Evolutionary conservation across 805 yeast species (phyloP), one percentile per base, ranked within the genome.

Genomic region (Hanseniaspora singularis): DNA sequence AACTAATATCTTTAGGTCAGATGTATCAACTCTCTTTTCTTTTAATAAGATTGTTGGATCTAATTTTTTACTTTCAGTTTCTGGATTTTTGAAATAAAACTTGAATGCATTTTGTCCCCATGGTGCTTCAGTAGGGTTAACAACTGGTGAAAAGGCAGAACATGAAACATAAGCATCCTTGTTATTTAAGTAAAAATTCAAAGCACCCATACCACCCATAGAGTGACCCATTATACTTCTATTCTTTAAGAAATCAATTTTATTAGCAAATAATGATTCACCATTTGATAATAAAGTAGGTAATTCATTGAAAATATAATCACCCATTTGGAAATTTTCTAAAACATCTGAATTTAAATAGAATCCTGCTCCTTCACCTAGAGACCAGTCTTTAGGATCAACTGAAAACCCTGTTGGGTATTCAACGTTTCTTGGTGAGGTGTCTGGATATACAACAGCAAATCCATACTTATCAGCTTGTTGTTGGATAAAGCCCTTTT

Each of bases 161-260:
- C 83, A 88, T 1, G 92, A 77, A 59, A 74, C 74, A 68, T 81
- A 89, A 16, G 52, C 69, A 1, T 77, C 80, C 1, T 88, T 84
- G 60, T 81, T 76, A 52, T 71, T 74, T 50, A 89, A 64, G 54
- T 64, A 77, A n/a, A 77, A 68, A 51, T 81, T 66, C 51, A 89
- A 64, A 0, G 98, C 94, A 49, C 97, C 98, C 60, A 74, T 85
- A 1, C 98, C 98, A 42, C 98, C 98, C 97, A 92, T 92, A 1
- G 98, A 92, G 63, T 92, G 97, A 37, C 98, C 98, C n/a, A 92
- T 77, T 53, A 89, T 76, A 18, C 89, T 74, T 43, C 78, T 71
- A 33, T 73, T 79, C 33, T 65, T 60, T 22, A 55, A 31, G 51
- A 80, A 77, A 62, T 89, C 86, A 51, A 89, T 66, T 33, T 64